phyloP scores from a whole-genome alignment of 169 alveolate species.

The Eimeria falciformis region DNA sequence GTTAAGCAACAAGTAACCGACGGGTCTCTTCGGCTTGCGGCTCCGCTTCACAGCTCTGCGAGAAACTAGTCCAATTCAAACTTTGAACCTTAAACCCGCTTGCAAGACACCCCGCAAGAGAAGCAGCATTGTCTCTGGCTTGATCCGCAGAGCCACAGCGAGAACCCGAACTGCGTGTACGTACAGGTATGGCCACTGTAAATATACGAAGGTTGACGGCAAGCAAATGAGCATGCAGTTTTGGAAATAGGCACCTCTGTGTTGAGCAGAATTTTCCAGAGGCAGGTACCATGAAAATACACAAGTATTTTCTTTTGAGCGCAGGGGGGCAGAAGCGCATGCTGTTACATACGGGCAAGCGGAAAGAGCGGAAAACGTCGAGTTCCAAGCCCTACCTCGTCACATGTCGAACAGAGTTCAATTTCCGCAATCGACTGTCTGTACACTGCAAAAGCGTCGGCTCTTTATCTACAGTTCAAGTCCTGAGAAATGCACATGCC shows the following conservation, averaged over 20 bases:
- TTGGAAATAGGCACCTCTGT: neutral
- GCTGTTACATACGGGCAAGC: no score
- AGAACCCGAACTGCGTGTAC: neutral
- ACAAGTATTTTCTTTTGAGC: no score
- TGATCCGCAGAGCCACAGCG: neutral
- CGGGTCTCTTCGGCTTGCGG: neutral
- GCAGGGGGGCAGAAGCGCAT: no score
- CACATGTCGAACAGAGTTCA: no score
- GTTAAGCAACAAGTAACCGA: neutral
- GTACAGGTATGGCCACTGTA: neutral
- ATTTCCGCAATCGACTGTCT: no score
- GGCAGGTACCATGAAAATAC: no score
- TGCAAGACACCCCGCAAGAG: neutral
- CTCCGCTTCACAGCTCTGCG: conserved; percentile 13
- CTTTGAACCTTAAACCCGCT: neutral
- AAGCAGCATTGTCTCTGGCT: neutral
- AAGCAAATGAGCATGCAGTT: neutral
- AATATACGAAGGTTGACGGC: neutral
- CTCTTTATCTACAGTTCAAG: no score
- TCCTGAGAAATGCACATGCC: neutral
- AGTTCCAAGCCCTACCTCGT: no score
- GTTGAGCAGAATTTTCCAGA: neutral
- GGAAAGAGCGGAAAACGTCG: no score
- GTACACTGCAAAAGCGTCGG: no score
- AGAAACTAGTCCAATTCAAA: neutral